phyloP scores from a whole-genome alignment of 495 filamentous ascomycete species.

The Penicillium antarcticum region DNA sequence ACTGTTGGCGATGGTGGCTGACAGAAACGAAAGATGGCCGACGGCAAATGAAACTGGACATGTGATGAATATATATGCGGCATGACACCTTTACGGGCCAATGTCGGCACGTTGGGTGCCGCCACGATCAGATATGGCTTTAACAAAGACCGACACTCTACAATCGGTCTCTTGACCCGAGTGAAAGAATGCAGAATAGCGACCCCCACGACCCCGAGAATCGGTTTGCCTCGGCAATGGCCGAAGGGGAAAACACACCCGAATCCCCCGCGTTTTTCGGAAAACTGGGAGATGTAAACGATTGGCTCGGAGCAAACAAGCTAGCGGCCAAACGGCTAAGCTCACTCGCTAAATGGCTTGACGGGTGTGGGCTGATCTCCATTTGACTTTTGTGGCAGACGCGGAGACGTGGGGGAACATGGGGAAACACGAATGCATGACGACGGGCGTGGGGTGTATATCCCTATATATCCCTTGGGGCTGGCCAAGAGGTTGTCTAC shows the following conservation, averaged over 20 bases:
- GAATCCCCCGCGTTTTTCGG: not conserved
- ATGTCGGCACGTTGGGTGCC: no score
- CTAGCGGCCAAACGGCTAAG: not conserved
- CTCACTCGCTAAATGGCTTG: not conserved
- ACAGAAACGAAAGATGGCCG: no score
- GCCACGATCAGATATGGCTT: not conserved
- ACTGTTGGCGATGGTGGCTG: no score
- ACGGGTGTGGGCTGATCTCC: not conserved
- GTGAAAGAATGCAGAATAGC: not conserved
- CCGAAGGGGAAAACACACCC: not conserved
- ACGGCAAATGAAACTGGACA: no score
- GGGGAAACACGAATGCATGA: not conserved
- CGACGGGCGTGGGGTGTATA: not conserved
- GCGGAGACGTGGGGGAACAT: slow-evolving; percentile 8
- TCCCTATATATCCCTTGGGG: not conserved
- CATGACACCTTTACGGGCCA: no score
- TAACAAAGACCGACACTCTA: not conserved
- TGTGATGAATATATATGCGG: no score
- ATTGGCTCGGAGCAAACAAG: not conserved
- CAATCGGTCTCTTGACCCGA: not conserved
- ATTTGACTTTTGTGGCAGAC: slow-evolving; percentile 2
- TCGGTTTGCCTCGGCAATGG: slow-evolving; percentile 4
- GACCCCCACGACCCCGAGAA: slow-evolving; percentile 3
- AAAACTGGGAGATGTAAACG: not conserved
- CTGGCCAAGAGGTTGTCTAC: not conserved